phyloP scores from a whole-genome alignment of 2,329 filamentous ascomycete genomes.

The Phoma sp. region DNA sequence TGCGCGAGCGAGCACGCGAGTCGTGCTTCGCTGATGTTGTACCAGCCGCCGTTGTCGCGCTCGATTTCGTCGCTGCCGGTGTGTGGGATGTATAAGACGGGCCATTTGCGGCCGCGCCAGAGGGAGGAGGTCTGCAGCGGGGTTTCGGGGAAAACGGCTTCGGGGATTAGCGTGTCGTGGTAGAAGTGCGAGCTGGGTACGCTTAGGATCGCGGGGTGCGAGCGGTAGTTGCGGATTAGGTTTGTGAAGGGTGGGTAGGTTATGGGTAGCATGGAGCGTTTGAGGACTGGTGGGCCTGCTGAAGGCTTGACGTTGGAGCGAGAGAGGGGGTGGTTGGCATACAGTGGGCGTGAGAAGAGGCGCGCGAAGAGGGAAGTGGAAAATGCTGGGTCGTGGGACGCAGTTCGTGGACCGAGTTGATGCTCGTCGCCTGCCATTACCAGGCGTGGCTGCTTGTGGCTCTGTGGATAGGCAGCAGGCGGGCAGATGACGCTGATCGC shows the following conservation, averaged over 20 bases:
- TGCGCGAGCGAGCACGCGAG: constrained; percentile 42
- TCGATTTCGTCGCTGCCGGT: constrained; percentile 51
- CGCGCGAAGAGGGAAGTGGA: constrained; percentile 53
- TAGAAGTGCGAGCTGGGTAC: constrained; percentile 55
- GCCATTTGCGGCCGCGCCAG: constrained; percentile 52
- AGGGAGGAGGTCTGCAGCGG: constrained; percentile 39
- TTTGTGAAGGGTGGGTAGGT: constrained; percentile 54
- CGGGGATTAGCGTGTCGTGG: constrained; percentile 54
- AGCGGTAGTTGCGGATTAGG: constrained; percentile 56
- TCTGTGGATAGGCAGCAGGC: constrained; percentile 33
- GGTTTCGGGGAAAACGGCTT: constrained; percentile 35
- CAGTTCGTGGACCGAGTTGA: constrained; percentile 53
- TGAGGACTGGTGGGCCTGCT: constrained; percentile 35
- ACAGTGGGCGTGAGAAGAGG: constrained; percentile 48
- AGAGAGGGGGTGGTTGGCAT: constrained; percentile 52
- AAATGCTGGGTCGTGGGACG: constrained; percentile 44
- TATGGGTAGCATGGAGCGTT: constrained; percentile 49
- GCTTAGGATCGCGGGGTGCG: constrained; percentile 55
- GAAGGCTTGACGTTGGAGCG: constrained; percentile 40
- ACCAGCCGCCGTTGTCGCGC: constrained; percentile 51
- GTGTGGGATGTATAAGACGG: constrained; percentile 53
- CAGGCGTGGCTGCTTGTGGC: constrained; percentile 45
- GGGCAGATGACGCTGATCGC: constrained; percentile 52
- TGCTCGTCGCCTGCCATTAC: constrained; percentile 58
- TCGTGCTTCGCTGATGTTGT: constrained; percentile 42